Evolutionary conservation across 768 basidiomycete species (phyloP), one percentile per base, ranked within the genome.

Genomic region (Termitomyces sp.): DNA sequence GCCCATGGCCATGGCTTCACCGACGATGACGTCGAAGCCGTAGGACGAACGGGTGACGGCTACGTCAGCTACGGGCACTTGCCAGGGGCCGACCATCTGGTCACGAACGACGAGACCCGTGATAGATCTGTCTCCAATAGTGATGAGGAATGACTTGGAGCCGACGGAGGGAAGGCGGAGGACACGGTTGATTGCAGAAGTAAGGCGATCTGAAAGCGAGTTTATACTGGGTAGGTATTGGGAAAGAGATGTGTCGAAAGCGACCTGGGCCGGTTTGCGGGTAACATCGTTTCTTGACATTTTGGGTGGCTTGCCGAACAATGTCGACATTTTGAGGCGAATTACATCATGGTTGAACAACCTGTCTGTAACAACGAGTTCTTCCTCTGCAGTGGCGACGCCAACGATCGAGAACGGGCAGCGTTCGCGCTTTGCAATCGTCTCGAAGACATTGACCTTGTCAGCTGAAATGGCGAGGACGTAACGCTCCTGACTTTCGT

Each of bases 51-150:
- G 86, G 5, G 96, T 99, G 42, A 98, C 92, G 3, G 96, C 97
- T 50, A 97, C 96, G 63, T 99, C 96, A 19, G 96, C 90, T 7
- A 98, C 92, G 37, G 97, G 96, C 10, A 98, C 90, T 72, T 99
- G 97, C 90, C 91, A 99, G 0, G 95, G 96, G 0, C 97, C 97
- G 23, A 98, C 93, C 96, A 99, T 98, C 72, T 99, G 97, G 68
- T 99, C 97, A 52, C 97, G 84, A 6, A 89, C 85, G 59, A 98
- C 92, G 45, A 99, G 84, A 23, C 97, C 97, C 0, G 95, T 94
- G 69, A 99, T 87, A 35, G 88, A 81, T 44, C 97, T 84, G 66
- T 99, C 97, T 25, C 97, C 97, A 57, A 99, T 99, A 49, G 97
- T 99, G 70, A 99, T 94, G 48, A 99, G 80, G 86, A 98, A 99